Base-by-base conservation (phyloP, 192 early-diverging fungal species). In the Lunasporangiospora selenospora region DNA sequence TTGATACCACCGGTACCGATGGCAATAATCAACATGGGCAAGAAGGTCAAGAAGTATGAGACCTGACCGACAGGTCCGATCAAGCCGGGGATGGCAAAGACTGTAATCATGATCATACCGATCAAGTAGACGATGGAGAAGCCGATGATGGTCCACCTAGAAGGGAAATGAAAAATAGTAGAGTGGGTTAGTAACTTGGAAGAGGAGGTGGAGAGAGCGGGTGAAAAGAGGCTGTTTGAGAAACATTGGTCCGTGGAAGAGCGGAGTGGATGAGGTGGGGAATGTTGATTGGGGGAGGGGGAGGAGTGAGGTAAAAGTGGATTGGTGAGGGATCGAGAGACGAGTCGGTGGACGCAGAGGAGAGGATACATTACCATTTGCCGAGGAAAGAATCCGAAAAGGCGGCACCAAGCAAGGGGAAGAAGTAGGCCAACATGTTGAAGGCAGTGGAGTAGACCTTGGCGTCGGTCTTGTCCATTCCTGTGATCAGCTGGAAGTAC, bases 1-100 rank as follows among this genome's bases (percentile, higher is more conserved):
- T 88, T 89, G 69, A 89, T 87, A 64, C 83, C 85, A 65, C 85
- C 87, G 50, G 83, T 81, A 43, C 86, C 86, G 41, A 86, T 27
- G 45, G 80, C 75, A 41, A 89, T 81, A 36, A 88, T 50, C 52
- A 80, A 57, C 37, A 84, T 63, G 57, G 87, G 60, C 41, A 85
- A 53, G 58, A 75, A 75, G 24, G 58, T 73, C 44, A 77, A 16
- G 53, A 75, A 66, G 24, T 56, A 34, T 45, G 58, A 61, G 59
- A 71, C 58, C 1, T 36, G 24, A 2, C 67, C 67, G 45, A 62
- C 8, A 6, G 38, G 45, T 26, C 67, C 67, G 18, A 71, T 16
- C 46, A 83, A 42, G 67, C 65, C 47, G 58, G 84, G 85, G 56
- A 73, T 66, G 40, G 83, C 49, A 36, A 70, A 77, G 47, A 84